Evolutionary conservation across 208 protist species (phyloP).

Genomic region (Trypanosoma mega): DNA sequence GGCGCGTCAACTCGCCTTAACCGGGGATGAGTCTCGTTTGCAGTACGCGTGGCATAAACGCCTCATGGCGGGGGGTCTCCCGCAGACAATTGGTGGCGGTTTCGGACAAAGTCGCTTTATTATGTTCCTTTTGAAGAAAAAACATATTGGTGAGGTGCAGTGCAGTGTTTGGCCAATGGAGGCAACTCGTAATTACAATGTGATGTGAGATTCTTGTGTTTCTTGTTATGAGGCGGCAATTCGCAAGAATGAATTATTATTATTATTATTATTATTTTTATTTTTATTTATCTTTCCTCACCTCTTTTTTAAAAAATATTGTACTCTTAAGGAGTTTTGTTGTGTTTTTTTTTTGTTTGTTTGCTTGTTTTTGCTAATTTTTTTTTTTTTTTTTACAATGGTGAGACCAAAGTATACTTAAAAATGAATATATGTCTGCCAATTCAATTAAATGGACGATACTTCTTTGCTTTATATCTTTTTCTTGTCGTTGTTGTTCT

Average conservation of each 20-base stretch:
- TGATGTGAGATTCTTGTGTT: slow-evolving; percentile 10
- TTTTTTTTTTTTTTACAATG: no score
- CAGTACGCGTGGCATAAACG: slow-evolving; percentile 74
- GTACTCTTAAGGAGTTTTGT: no score
- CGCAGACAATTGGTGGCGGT: slow-evolving; percentile 84
- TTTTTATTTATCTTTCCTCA: neutral
- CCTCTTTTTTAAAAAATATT: no score
- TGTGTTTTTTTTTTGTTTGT: no score
- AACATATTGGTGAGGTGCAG: slow-evolving; percentile 92
- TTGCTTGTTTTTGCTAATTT: no score
- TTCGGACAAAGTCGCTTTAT: slow-evolving; percentile 85
- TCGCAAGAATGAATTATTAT: neutral
- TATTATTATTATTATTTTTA: slow-evolving; percentile 8
- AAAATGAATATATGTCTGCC: no score
- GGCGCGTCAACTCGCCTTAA: slow-evolving; percentile 69
- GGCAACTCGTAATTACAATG: neutral
- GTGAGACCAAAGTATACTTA: no score
- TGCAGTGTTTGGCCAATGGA: slow-evolving; percentile 78
- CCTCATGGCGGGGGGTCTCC: slow-evolving; percentile 73
- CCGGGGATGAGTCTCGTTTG: slow-evolving; percentile 58
- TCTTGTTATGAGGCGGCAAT: neutral
- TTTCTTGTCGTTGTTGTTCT: no score
- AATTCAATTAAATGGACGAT: no score
- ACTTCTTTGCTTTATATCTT: no score
- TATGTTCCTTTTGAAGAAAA: slow-evolving; percentile 90